phyloP scores from a whole-genome alignment of 371 early-diverging fungal species.

The Coemansia sp. region DNA sequence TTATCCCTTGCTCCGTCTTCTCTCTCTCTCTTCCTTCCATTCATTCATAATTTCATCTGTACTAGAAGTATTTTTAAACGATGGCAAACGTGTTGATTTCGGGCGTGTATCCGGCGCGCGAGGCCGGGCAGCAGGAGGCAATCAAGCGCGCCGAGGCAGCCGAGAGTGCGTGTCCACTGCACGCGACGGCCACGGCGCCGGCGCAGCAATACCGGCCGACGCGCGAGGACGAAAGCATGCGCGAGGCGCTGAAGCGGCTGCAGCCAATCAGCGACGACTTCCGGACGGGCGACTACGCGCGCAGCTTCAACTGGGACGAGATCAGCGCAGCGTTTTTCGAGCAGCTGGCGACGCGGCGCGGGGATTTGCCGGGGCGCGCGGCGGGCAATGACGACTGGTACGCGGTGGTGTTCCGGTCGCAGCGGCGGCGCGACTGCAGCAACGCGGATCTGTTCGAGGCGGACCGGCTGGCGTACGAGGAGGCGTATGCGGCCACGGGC shows the following conservation, averaged over 20 bases:
- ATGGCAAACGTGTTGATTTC: conserved; percentile 30
- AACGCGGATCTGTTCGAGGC: conserved; percentile 36
- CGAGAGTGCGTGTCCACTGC: neutral
- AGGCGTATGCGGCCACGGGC: conserved; percentile 27
- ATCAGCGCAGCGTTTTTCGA: conserved; percentile 12
- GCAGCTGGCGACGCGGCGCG: neutral
- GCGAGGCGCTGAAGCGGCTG: conserved; percentile 28
- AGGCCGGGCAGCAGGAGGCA: neutral
- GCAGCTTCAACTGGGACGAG: conserved; percentile 38
- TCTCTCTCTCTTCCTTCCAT: neutral
- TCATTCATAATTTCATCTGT: neutral
- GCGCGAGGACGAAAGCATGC: conserved; percentile 36
- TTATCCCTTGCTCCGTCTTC: neutral
- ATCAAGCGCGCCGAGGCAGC: neutral
- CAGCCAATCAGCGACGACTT: conserved; percentile 17
- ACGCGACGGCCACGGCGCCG: neutral
- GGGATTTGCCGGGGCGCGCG: neutral
- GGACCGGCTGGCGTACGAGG: conserved; percentile 33
- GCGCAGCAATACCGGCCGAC: conserved; percentile 18
- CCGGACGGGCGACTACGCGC: conserved; percentile 25
- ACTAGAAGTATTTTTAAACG: neutral
- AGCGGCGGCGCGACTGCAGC: conserved; percentile 33
- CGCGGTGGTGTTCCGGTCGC: conserved; percentile 43
- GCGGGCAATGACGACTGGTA: conserved; percentile 14
- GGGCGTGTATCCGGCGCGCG: conserved; percentile 16